Base-by-base conservation (phyloP, 805 yeast genomes). In the Brettanomyces nanus region DNA sequence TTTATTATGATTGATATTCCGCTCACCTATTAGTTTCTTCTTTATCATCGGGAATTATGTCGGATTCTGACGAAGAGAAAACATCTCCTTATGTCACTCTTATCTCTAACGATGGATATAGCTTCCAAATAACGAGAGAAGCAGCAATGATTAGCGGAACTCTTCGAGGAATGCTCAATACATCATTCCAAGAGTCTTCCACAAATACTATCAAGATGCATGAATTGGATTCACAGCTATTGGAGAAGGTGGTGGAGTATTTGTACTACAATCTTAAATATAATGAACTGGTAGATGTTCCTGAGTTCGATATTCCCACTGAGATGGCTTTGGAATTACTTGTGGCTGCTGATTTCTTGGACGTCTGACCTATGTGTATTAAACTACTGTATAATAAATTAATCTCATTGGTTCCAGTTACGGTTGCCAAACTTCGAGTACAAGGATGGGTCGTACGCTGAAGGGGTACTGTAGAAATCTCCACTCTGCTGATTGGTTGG, bases 311-410 rank as follows among this genome's bases (percentile, higher is more conserved):
- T 27, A 76, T 92, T 3, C 96, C 97, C 1, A 89, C 97, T 0
- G 97, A 86, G 47, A 73, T 90, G 75, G 95, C 97, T 0, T 64
- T 90, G 44, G 97, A 92, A 54, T 63, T 90, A 47, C 61, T 92
- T 32, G 90, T 92, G 27, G 95, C 95, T 19, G 95, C 97, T 2
- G 98, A 92, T 55, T 90, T 75, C 55, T 62, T 86, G 49, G 90
- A 85, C 48, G 79, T 77, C 30, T 75, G 43, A 43, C 26, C 26
- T 23, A 23, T 23, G 10, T 23, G 7, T 23, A 23, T 11, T 23
- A 23, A 9, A 23, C 10, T 9, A 7, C 26, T 9, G 11, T 23
- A 23, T 23, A 9, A 23, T 23, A 9, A 7, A 23, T 23, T 7
- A 9, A 4, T n/a, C 33, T 36, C 17, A 28, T 5, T 30, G 22